Conservation (phyloP, 1,284 basidiomycete genomes). For the Tremellales sp. region DNA sequence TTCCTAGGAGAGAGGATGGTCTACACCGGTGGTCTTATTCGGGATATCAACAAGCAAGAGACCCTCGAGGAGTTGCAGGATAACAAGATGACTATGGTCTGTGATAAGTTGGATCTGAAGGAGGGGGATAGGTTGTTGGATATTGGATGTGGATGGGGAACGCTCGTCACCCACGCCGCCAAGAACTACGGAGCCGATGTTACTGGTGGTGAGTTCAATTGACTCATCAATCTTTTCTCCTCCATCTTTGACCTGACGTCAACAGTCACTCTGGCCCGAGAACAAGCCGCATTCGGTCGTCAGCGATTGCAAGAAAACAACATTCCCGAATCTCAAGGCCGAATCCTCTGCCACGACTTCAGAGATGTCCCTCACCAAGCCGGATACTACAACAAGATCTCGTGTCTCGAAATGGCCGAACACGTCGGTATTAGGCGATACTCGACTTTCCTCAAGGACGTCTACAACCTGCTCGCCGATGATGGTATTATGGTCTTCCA, state of each 20-base stretch:
- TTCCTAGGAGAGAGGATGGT: conserved; percentile 55
- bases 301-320: conserved; percentile 80
- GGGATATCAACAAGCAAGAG: conserved; percentile 69
- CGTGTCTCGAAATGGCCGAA: conserved; percentile 98
- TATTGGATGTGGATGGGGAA: conserved; percentile 98
- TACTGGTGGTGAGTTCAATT: conserved; percentile 59
- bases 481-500: conserved; percentile 94
- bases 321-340: conserved; percentile 67
- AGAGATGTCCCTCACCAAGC: conserved; percentile 80
- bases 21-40: conserved; percentile 90
- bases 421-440: conserved; percentile 96
- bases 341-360: conserved; percentile 92
- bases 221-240: background rate
- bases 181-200: conserved; percentile 96
- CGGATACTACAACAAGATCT: conserved; percentile 88
- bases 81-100: conserved; percentile 94
- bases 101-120: conserved; percentile 87
- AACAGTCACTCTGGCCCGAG: conserved; percentile 81
- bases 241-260: background rate
- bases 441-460: conserved; percentile 77
- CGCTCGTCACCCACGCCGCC: conserved; percentile 86
- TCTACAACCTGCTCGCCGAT: conserved; percentile 91
- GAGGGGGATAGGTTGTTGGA: conserved; percentile 75
- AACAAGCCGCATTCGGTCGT: conserved; percentile 90
- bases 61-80: conserved; percentile 95